phyloP scores from a whole-genome alignment of 352 stramenopile genomes.

The Phytopythium mirpurense region DNA sequence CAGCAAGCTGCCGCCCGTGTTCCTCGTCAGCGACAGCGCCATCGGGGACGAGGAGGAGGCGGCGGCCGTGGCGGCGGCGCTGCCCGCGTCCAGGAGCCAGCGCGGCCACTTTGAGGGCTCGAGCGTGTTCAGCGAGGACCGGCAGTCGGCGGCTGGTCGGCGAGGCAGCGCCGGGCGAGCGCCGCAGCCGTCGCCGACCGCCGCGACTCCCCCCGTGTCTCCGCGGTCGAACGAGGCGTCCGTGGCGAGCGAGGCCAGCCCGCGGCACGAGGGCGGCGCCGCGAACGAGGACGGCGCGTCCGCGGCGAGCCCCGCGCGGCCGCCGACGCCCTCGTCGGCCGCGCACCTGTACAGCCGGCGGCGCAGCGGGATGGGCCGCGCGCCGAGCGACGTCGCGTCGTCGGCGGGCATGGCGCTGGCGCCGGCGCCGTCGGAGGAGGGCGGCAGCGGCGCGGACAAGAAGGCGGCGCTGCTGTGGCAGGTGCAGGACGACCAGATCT shows the following conservation, averaged over 20 bases:
- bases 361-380: constrained; percentile 11
- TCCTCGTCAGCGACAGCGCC: constrained; percentile 74
- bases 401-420: constrained; percentile 17
- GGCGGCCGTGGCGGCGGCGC: constrained; percentile 22
- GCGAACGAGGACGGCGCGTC: constrained; percentile 4
- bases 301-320: background rate
- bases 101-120: constrained; percentile 19
- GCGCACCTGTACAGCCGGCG: constrained; percentile 4
- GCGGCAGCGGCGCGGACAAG: constrained; percentile 35
- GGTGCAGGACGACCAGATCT: constrained; percentile 96
- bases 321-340: constrained; percentile 1
- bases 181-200: background rate
- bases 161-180: background rate
- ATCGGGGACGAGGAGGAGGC: constrained; percentile 16
- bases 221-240: constrained; percentile 1
- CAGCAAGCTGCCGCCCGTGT: constrained; percentile 58
- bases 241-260: constrained; percentile 2
- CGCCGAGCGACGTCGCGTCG: constrained; percentile 47
- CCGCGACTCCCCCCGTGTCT: constrained; percentile 1
- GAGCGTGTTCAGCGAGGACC: constrained; percentile 29
- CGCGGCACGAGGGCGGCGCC: background rate
- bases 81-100: constrained; percentile 19
- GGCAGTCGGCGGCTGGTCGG: constrained; percentile 13
- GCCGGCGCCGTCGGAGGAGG: constrained; percentile 3
- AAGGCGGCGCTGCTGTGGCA: constrained; percentile 66